phyloP scores from a whole-genome alignment of 768 basidiomycete species.

The Leucogyrophana mollusca region DNA sequence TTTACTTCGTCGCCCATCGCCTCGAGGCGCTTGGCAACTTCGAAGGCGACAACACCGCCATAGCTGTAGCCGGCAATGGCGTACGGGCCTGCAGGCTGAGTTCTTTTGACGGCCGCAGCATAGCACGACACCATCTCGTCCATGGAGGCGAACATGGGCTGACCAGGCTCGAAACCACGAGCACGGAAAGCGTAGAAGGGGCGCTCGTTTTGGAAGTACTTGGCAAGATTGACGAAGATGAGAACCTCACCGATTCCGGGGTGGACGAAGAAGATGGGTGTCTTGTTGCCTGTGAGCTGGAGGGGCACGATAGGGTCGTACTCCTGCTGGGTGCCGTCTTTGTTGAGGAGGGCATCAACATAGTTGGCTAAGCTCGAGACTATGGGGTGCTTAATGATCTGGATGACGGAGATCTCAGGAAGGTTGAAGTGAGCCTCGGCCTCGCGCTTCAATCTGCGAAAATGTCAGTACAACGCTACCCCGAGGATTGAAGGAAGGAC shows the following conservation, averaged over 20 bases:
- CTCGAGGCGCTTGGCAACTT: slow-evolving; percentile 32
- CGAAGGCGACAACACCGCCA: slow-evolving; percentile 37
- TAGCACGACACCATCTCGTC: slow-evolving; percentile 34
- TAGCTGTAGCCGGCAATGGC: slow-evolving; percentile 37
- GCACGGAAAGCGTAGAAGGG: slow-evolving; percentile 39
- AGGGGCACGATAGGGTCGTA: slow-evolving; percentile 44
- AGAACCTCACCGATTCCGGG: slow-evolving; percentile 42
- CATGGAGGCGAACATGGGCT: slow-evolving; percentile 28
- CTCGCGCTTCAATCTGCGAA: slow-evolving; percentile 22
- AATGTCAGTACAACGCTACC: neutral
- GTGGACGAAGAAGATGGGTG: slow-evolving; percentile 43
- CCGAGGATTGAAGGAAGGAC: neutral
- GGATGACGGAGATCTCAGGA: slow-evolving; percentile 36
- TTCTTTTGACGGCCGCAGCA: slow-evolving; percentile 25
- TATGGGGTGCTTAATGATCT: slow-evolving; percentile 34
- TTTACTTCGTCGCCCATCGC: slow-evolving; percentile 26
- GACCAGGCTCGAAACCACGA: slow-evolving; percentile 34
- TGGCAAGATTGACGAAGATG: slow-evolving; percentile 42
- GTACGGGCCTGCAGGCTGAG: slow-evolving; percentile 32
- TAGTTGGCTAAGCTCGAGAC: slow-evolving; percentile 29
- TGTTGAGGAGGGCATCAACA: slow-evolving; percentile 26
- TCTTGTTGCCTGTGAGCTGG: slow-evolving; percentile 35
- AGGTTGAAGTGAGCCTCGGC: slow-evolving; percentile 26
- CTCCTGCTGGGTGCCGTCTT: slow-evolving; percentile 15
- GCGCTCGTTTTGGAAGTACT: slow-evolving; percentile 37